Evolutionary conservation across 257 asterid species (phyloP), one percentile per base, ranked within the genome.

Genomic region (Fraxinus quadrangulata): DNA sequence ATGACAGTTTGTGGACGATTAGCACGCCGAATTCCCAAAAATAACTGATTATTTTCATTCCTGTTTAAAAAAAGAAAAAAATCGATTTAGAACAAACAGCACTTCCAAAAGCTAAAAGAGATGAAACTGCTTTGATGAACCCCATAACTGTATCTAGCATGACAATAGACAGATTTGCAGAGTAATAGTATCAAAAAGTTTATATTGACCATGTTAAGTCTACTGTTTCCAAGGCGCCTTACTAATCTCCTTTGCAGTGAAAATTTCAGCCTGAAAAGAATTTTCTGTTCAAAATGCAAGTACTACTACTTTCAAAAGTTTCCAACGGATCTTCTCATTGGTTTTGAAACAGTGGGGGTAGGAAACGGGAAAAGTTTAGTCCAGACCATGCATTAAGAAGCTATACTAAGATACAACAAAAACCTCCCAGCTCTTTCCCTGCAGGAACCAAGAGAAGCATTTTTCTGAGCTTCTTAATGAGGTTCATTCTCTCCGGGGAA

Each of bases 1-100:
- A 94, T 90, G 67, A 90, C 89, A 39, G 95, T 87, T 84, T 92
- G 98, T 71, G 97, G 88, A 77, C 98, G 92, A 89, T 74, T 90
- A 47, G 98, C 96, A 73, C 87, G 96, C 24, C 98, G 90, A 80
- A 94, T 94, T 77, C 98, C 98, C 90, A 94, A 83, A 75, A 94
- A 78, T 80, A 94, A 77, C 87, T 92, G 97, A 83, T 90, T 92
- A 74, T 90, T 92, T 77, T 92, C 96, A 72, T 94, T 94, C 98
- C 98, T 94, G 78, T 70, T 42, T 40, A 67, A 72, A 70, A 39
- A 8, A 37, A 37, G 13, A 10, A 40, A 16, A 47, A 74, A 8
- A 30, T n/a, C 21, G 70, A 73, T 40, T 33, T 14, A 6, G 13
- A 77, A 66, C 4, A 67, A 59, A 59, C 23, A 39, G 36, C 14